Conservation (phyloP, 148 eudicot genomes). For the Vaccinium myrtillus region DNA sequence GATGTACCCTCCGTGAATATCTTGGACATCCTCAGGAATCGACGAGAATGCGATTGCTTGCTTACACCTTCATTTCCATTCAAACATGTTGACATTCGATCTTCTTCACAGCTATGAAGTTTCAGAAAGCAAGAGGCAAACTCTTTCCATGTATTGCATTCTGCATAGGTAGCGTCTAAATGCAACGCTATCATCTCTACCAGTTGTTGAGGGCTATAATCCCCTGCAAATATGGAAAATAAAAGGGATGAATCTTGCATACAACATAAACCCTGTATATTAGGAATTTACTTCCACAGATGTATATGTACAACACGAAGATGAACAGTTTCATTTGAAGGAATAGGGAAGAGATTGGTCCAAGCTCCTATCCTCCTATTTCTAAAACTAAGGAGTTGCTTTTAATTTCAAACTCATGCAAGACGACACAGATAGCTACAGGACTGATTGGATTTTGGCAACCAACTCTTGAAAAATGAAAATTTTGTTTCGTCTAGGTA, state of each 20-base stretch:
- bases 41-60: slow-evolving; percentile 16
- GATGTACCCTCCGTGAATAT: slow-evolving; percentile 41
- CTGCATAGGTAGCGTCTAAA: slow-evolving; percentile 67
- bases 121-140: slow-evolving; percentile 64
- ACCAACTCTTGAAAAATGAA: background rate
- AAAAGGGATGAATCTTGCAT: background rate
- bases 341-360: background rate
- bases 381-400: background rate
- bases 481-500: background rate
- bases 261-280: background rate
- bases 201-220: slow-evolving; percentile 53
- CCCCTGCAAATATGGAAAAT: slow-evolving; percentile 40
- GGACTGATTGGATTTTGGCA: background rate
- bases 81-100: slow-evolving; percentile 53
- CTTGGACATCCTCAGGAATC: slow-evolving; percentile 37
- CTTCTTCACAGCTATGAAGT: slow-evolving; percentile 59
- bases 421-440: background rate
- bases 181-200: slow-evolving; percentile 76
- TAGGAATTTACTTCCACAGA: background rate
- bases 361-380: background rate
- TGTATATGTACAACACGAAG: background rate
- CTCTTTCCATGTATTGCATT: slow-evolving; percentile 57
- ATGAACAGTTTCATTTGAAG: background rate
- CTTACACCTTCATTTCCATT: slow-evolving; percentile 27
- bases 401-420: background rate